These are phyloP conservation scores for Malus fusca DNA, from an alignment of 306 rosid genomes.

Conservation along the genomic window DNA sequence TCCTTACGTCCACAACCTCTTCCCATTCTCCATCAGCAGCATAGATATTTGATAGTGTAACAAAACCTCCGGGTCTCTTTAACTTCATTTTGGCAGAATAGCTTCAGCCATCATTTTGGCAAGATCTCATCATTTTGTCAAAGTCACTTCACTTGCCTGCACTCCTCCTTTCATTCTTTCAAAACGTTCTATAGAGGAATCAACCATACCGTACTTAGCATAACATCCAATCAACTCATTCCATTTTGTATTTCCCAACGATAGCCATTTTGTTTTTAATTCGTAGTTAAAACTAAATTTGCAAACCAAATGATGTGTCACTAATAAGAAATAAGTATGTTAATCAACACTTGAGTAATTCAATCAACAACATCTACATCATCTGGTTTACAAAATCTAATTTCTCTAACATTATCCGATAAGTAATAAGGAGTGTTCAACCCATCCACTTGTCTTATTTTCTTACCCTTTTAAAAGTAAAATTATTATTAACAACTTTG, in stretches of 20 bases:
- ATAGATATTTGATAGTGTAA: constrained; percentile 53
- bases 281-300: too few relatives aligned
- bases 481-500: too few relatives aligned
- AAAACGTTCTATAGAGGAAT: constrained; percentile 36
- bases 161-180: constrained; percentile 44
- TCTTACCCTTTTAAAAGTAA: too few relatives aligned
- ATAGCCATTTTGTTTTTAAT: too few relatives aligned
- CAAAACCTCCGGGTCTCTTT: constrained; percentile 49
- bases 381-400: too few relatives aligned
- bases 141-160: constrained; percentile 46
- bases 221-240: constrained; percentile 65
- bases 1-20: constrained; percentile 48
- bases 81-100: constrained; percentile 31
- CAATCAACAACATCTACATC: too few relatives aligned
- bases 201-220: constrained; percentile 60
- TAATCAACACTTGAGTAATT: too few relatives aligned
- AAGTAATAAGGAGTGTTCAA: too few relatives aligned
- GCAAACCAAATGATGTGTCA: too few relatives aligned
- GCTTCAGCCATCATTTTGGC: constrained; percentile 43
- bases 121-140: constrained; percentile 28
- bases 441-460: too few relatives aligned
- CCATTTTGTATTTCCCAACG: constrained; percentile 15
- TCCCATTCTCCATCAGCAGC: constrained; percentile 70
- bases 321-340: too few relatives aligned
- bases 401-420: too few relatives aligned